Evolutionary conservation across 257 asterid genomes (phyloP), one percentile per base, ranked within the genome.

Genomic region (Petunia secreta): DNA sequence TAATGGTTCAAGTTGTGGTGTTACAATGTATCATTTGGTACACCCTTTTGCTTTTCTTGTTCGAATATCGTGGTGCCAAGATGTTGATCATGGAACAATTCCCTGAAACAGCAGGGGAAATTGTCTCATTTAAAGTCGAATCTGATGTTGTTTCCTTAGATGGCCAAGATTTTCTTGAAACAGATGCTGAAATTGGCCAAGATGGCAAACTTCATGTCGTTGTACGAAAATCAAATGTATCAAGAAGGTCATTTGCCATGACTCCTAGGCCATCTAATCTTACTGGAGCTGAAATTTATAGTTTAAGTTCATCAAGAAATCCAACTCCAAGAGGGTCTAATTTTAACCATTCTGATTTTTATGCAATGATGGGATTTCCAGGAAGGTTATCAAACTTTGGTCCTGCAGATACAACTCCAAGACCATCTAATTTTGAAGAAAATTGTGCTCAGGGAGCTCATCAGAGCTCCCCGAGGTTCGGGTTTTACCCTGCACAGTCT

Each of bases 141-240:
- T 93, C 99, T 73, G 99, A 95, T 74, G 99, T 95, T 39, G 96
- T 95, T 38, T 95, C 99, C 0, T 77, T 95, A 0, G 99, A 95
- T 71, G 99, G 97, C 0, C 98, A 95, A 71, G 99, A 95, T 83
- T 95, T 95, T 63, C 93, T 95, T 5, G 98, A 95, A 63, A 93
- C 98, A 0, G 99, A 95, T 34, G 97, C 98, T 0, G 92, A 91
- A 43, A 86, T 95, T 6, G 98, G 98, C 0, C 80, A 87, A 2
- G 98, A 95, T 46, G 98, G 98, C 0, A 94, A 93, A 46, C 96
- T 94, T 3, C 98, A 94, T 50, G 98, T 94, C 0, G 86, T 88
- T 0, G 93, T 95, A 0, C 66, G 98, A 65, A 95, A 95, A 57
- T 95, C 98, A 6, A 93, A 91, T 82, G 98, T 97, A 41, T 95